Evolutionary conservation across 2,329 filamentous ascomycete species (phyloP).

Genomic region (Ramichloridium luteum): DNA sequence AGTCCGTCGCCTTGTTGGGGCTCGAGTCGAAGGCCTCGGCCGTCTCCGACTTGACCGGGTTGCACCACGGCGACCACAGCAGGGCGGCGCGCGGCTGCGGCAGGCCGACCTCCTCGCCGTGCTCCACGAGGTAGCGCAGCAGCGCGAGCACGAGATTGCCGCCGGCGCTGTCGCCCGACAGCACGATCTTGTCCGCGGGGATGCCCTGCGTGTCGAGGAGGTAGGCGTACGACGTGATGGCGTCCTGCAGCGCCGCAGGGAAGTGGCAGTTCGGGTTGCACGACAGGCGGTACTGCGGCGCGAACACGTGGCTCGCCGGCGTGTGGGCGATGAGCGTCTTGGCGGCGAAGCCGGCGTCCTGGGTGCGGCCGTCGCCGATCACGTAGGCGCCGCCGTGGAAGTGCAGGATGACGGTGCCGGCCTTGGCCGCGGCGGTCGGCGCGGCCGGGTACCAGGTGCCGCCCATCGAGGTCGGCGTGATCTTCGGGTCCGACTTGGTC

Average conservation of each 20-base stretch:
- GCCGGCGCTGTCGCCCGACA: slow-evolving; percentile 41
- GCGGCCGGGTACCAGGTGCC: slow-evolving; percentile 31
- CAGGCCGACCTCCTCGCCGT: slow-evolving; percentile 25
- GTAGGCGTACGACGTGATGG: slow-evolving; percentile 35
- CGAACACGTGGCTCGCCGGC: slow-evolving; percentile 30
- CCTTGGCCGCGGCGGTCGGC: slow-evolving; percentile 8
- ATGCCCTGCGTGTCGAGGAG: slow-evolving; percentile 32
- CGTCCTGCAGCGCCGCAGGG: slow-evolving; percentile 40
- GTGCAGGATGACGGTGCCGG: slow-evolving; percentile 31
- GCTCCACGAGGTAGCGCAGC: slow-evolving; percentile 35
- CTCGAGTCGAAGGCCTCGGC: slow-evolving; percentile 20
- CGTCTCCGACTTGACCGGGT: slow-evolving; percentile 23
- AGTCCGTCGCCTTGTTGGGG: slow-evolving; percentile 30
- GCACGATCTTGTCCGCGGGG: slow-evolving; percentile 28
- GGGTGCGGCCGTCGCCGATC: slow-evolving; percentile 30
- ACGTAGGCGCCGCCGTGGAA: slow-evolving; percentile 40
- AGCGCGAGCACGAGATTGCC: slow-evolving; percentile 35
- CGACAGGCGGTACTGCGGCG: slow-evolving; percentile 38
- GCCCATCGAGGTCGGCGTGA: slow-evolving; percentile 28
- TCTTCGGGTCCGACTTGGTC: slow-evolving; percentile 20
- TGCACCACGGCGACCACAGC: slow-evolving; percentile 35
- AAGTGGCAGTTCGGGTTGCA: slow-evolving; percentile 34
- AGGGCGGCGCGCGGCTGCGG: slow-evolving; percentile 27
- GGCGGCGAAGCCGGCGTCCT: slow-evolving; percentile 23
- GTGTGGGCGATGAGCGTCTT: slow-evolving; percentile 24